Conservation (phyloP, 805 yeast genomes). For the Yamadazyma kitorensis region DNA sequence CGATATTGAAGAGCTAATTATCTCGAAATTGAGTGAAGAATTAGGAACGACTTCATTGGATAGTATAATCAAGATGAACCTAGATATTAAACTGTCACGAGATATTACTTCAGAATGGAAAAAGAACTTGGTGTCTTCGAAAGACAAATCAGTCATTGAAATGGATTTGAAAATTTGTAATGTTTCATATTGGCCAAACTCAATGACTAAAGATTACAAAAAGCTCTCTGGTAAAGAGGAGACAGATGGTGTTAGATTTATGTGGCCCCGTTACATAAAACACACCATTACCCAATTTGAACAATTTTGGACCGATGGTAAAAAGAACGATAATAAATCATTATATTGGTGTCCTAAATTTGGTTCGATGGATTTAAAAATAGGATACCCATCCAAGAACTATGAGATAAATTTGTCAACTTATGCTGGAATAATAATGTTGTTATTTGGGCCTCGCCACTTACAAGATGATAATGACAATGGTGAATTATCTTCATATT, state of each 20-base stretch:
- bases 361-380: constrained; percentile 78
- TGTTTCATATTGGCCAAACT: constrained; percentile 44
- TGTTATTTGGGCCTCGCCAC: constrained; percentile 55
- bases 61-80: constrained; percentile 81
- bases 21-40: constrained; percentile 67
- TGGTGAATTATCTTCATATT: constrained; percentile 17
- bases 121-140: constrained; percentile 13
- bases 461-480: constrained; percentile 29
- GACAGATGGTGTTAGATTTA: constrained; percentile 13
- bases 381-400: constrained; percentile 61
- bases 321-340: constrained; percentile 40
- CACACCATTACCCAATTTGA: constrained; percentile 36
- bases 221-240: constrained; percentile 20
- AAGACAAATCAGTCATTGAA: constrained; percentile 21
- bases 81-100: constrained; percentile 59
- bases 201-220: constrained; percentile 44
- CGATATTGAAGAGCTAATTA: constrained; percentile 68
- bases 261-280: constrained; percentile 41
- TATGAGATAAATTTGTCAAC: constrained; percentile 82
- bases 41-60: constrained; percentile 77
- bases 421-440: constrained; percentile 72
- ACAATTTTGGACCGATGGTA: constrained; percentile 39
- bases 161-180: constrained; percentile 43
- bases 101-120: constrained; percentile 41
- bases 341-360: constrained; percentile 76